Conservation (phyloP, 176 grass and related monocot genomes). For the Themeda triandra region DNA sequence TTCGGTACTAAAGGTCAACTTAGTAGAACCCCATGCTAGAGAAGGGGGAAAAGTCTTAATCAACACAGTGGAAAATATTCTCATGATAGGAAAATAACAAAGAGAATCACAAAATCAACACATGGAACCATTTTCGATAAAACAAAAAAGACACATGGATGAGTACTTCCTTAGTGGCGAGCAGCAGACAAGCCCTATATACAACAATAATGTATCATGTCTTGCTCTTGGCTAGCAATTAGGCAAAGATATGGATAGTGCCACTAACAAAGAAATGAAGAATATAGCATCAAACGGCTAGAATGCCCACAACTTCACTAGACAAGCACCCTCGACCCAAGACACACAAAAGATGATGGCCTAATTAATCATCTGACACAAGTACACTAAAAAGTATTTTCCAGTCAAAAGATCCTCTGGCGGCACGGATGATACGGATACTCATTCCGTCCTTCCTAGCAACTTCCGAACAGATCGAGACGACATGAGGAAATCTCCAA, state of each 20-base stretch:
- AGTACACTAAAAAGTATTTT: conserved; percentile 45
- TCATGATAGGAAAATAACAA: conserved; percentile 1
- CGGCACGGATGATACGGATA: conserved; percentile 28
- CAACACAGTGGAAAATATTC: not conserved
- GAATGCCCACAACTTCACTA: conserved; percentile 25
- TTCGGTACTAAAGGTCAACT: not conserved
- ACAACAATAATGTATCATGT: conserved; percentile 1
- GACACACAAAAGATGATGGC: conserved; percentile 8
- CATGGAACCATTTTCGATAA: not conserved
- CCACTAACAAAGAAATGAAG: conserved; percentile 1
- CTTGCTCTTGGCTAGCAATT: conserved; percentile 30
- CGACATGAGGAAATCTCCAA: conserved; percentile 38
- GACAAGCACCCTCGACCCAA: conserved; percentile 27
- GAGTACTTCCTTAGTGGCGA: not conserved
- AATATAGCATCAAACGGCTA: conserved; percentile 38
- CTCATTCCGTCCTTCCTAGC: conserved; percentile 49
- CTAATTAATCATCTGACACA: conserved; percentile 29
- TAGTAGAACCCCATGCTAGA: not conserved
- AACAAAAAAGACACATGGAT: not conserved
- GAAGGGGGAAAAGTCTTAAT: not conserved
- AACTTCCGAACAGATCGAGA: conserved; percentile 29
- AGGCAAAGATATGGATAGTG: conserved; percentile 26
- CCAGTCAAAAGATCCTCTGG: conserved; percentile 48
- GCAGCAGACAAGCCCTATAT: conserved; percentile 22
- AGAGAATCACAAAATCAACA: conserved; percentile 11